Evolutionary conservation across 2,329 filamentous ascomycete species (phyloP), one percentile per base, ranked within the genome.

Genomic region (Scedosporium boydii): DNA sequence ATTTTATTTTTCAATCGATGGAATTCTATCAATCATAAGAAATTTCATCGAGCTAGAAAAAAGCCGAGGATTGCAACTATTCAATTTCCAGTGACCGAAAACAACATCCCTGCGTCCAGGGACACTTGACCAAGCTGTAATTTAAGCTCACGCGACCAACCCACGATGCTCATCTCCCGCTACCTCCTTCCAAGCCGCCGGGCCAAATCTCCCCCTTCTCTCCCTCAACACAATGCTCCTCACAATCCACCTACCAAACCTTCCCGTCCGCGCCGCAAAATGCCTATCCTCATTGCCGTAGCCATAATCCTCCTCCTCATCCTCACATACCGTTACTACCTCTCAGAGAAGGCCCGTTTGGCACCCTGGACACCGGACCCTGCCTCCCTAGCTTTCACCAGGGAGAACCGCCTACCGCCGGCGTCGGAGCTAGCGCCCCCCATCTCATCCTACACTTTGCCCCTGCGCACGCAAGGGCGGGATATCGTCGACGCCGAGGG

Each of bases 401-500:
- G 82, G 68, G 74, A 72, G n/a, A 77, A 80, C 4, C 73, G 84
- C 29, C 77, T 55, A 21, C 51, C 51, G 23, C 71, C 75, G 0
- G 77, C 80, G n/a, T 68, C 74, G 41, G 70, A 77, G 57, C 68
- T 75, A 51, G 74, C 74, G 10, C 75, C 75, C 65, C 78, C 84
- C 63, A 62, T 61, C 10, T 67, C 73, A 18, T 73, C 74, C 27
- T 87, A 82, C 71, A 69, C 73, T 56, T 77, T 87, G 53, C 86
- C 86, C 16, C 75, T 89, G 51, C 79, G 78, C 59, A 85, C 87
- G 1, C 72, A 73, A 29, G 86, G 87, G 5, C 80, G 86, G 53
- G 70, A 87, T 65, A 78, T 89, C 29, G 78, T 88, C 61, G 86
- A 89, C 72, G 73, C 77, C 7, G 69, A 75, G 1, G 82, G 80